A percentile compares a stretch with the other conserved stretches of the same genome.
These are phyloP conservation scores for Bipolaris sorokiniana DNA, from an alignment of 2,329 filamentous ascomycete genomes.

Conservation along the genomic window DNA sequence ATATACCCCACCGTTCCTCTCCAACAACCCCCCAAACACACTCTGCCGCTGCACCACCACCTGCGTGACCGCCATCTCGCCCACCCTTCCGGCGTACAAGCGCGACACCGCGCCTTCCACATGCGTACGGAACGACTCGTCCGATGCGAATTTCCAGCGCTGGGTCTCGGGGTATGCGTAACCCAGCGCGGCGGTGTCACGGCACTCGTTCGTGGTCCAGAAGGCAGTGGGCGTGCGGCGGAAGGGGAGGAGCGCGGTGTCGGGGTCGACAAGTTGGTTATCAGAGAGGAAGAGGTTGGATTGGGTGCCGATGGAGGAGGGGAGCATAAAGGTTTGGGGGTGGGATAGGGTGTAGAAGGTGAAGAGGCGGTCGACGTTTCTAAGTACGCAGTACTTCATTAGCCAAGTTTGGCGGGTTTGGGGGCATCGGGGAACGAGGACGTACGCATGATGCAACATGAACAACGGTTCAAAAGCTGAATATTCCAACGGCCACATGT, in stretches of 20 bases:
- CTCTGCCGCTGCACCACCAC: neutral
- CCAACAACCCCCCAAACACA: constrained; percentile 1
- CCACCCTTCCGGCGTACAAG: constrained; percentile 26
- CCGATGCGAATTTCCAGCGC: constrained; percentile 33
- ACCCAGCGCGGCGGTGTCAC: constrained; percentile 34
- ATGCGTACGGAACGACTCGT: constrained; percentile 11
- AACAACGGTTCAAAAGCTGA: constrained; percentile 78
- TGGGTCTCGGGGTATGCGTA: constrained; percentile 46
- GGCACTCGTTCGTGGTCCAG: constrained; percentile 39
- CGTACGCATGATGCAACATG: constrained; percentile 50
- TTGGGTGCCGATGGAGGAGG: constrained; percentile 41
- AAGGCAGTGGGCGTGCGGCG: constrained; percentile 30
- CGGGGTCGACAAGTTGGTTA: constrained; percentile 53
- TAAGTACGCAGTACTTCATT: too few species aligned
- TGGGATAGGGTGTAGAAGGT: constrained; percentile 78
- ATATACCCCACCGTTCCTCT: constrained; percentile 16
- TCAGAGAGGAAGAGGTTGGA: constrained; percentile 51
- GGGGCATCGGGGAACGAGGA: too few species aligned
- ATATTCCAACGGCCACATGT: constrained; percentile 73
- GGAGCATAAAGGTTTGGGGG: constrained; percentile 68
- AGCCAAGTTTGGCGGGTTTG: too few species aligned
- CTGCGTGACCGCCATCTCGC: constrained; percentile 8
- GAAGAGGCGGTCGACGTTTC: constrained; percentile 57
- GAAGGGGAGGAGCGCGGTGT: constrained; percentile 52
- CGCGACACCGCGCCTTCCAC: constrained; percentile 27